Percentiles rank a stretch among this genome's conserved stretches.
phyloP scores from a whole-genome alignment of 176 grass and related monocot genomes.

The Avena insularis region DNA sequence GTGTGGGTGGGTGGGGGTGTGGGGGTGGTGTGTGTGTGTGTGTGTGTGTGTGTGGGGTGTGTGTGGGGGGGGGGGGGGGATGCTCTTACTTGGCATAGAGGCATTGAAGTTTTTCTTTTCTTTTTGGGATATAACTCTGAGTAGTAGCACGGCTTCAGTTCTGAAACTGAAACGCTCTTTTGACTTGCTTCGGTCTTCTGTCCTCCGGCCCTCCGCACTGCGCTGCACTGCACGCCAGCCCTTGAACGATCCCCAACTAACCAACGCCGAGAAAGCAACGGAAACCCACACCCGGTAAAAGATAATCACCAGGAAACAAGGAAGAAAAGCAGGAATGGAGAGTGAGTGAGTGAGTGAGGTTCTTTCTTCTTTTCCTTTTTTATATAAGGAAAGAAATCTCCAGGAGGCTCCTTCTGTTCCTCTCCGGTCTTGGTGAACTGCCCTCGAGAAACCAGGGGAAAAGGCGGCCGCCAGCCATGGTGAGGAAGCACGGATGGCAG shows the following conservation, averaged over 20 bases:
- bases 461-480: constrained; percentile 55
- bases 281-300: constrained; percentile 14
- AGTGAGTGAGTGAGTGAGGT: constrained; percentile 7
- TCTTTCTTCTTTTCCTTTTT: not conserved
- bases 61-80: too few species aligned
- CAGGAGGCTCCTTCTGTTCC: not conserved
- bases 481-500: constrained; percentile 89
- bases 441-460: constrained; percentile 38
- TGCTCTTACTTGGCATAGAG: too few species aligned
- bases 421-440: constrained; percentile 5
- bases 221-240: not conserved
- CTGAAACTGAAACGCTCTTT: constrained; percentile 9
- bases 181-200: not conserved
- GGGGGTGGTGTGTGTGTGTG: too few species aligned
- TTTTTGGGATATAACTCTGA: too few species aligned
- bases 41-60: too few species aligned
- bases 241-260: constrained; percentile 37
- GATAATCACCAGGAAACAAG: constrained; percentile 22
- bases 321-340: constrained; percentile 11
- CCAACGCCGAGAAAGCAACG: constrained; percentile 4
- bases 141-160: not conserved
- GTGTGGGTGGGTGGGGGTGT: too few species aligned
- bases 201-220: not conserved
- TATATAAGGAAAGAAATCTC: not conserved
- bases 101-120: too few species aligned